Percentiles rank a stretch among this genome's conserved stretches.
phyloP scores from a whole-genome alignment of 257 asterid species.

The Solanum neorickii region DNA sequence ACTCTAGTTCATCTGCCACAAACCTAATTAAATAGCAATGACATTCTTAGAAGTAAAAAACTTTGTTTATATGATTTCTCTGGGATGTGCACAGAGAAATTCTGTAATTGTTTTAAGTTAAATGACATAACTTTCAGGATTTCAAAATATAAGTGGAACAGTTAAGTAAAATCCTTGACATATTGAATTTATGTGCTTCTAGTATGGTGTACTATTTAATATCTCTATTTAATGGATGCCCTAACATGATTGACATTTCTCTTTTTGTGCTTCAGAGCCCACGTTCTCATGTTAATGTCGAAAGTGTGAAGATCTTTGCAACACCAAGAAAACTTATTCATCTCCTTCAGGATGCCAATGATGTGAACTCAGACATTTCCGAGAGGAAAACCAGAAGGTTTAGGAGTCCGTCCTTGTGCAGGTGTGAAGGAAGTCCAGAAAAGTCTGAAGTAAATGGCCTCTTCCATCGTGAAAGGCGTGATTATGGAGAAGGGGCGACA shows the following conservation, averaged over 20 bases:
- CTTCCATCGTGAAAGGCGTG: slow-evolving; percentile 3
- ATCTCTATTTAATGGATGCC: neutral
- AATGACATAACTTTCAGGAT: neutral
- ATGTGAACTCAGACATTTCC: slow-evolving; percentile 19
- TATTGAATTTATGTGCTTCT: neutral
- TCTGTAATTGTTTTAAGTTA: neutral
- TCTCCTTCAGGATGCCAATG: slow-evolving; percentile 70
- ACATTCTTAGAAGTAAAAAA: neutral
- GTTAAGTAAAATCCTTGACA: neutral
- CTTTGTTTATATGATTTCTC: neutral
- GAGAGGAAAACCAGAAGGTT: slow-evolving; percentile 29
- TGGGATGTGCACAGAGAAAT: neutral
- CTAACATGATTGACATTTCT: neutral
- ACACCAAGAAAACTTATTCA: slow-evolving; percentile 82
- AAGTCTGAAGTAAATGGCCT: slow-evolving; percentile 17
- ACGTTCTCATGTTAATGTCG: slow-evolving; percentile 38
- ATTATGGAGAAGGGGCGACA: slow-evolving; percentile 8
- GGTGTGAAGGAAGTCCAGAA: slow-evolving; percentile 28
- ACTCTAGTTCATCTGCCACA: neutral
- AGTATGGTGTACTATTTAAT: neutral
- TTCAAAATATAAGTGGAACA: neutral
- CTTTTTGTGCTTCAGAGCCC: slow-evolving; percentile 41
- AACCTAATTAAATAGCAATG: neutral
- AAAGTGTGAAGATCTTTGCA: slow-evolving; percentile 58
- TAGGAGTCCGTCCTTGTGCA: slow-evolving; percentile 31